Percentiles rank a stretch among this genome's conserved stretches.
phyloP scores from a whole-genome alignment of 1,284 basidiomycete species.

The Xanthoconium separans region DNA sequence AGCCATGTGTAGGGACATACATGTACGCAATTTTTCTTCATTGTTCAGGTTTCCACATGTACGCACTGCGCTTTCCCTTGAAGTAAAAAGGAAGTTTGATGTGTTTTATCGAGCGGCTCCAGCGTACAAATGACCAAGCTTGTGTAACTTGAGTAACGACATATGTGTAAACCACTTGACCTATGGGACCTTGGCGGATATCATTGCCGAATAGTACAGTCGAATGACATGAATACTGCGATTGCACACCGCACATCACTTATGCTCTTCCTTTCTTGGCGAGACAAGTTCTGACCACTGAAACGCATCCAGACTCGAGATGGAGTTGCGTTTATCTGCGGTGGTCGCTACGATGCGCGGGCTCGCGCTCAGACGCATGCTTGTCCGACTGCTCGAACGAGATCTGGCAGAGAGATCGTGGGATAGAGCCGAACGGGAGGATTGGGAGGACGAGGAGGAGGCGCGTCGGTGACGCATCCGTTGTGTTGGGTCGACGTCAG shows the following conservation, averaged over 20 bases:
- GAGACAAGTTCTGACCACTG: slow-evolving; percentile 34
- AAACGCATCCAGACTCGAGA: slow-evolving; percentile 33
- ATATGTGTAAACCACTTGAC: background rate
- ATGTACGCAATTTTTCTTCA: slow-evolving; percentile 20
- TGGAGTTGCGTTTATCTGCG: slow-evolving; percentile 32
- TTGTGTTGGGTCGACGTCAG: slow-evolving; percentile 66
- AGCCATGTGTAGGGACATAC: slow-evolving; percentile 12
- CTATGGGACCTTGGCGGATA: too few relatives aligned
- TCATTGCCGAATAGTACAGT: slow-evolving; percentile 4
- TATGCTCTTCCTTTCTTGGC: slow-evolving; percentile 31
- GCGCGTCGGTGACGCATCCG: slow-evolving; percentile 74
- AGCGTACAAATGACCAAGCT: slow-evolving; percentile 3
- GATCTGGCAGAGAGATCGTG: slow-evolving; percentile 26
- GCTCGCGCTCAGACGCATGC: slow-evolving; percentile 42
- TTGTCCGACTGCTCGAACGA: slow-evolving; percentile 54
- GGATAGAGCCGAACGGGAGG: slow-evolving; percentile 27
- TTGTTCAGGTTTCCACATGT: slow-evolving; percentile 15
- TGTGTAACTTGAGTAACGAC: background rate
- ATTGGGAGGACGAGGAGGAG: slow-evolving; percentile 61
- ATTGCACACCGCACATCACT: slow-evolving; percentile 4
- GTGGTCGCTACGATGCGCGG: slow-evolving; percentile 34
- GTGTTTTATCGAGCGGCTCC: too few relatives aligned
- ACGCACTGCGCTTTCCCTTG: slow-evolving; percentile 14
- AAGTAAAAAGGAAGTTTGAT: background rate
- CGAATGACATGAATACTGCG: slow-evolving; percentile 42